phyloP scores from a whole-genome alignment of 2,329 filamentous ascomycete genomes.

The Calonectria hongkongensis region DNA sequence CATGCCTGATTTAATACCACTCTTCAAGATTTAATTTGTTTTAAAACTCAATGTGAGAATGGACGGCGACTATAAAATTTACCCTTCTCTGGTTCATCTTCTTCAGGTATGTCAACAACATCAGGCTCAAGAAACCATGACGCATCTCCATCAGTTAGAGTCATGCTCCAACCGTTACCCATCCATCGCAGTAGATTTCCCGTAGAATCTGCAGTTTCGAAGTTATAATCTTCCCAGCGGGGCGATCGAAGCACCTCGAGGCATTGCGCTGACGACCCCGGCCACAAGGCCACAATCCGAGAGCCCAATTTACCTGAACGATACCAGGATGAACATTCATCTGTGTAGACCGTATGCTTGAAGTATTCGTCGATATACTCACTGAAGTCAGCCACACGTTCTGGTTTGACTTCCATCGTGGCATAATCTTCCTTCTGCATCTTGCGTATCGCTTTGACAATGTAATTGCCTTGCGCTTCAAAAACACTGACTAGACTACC shows the following conservation, averaged over 20 bases:
- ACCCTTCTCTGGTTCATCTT: constrained; percentile 31
- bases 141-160: constrained; percentile 34
- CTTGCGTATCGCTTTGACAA: constrained; percentile 51
- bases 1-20: too few species aligned
- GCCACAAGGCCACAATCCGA: constrained; percentile 39
- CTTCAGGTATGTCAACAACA: constrained; percentile 32
- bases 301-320: neutral
- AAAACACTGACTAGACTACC: constrained; percentile 68
- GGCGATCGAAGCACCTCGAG: constrained; percentile 38
- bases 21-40: too few species aligned
- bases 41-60: too few species aligned
- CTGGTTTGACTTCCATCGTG: constrained; percentile 29
- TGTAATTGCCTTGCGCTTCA: constrained; percentile 63
- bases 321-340: constrained; percentile 44
- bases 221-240: constrained; percentile 39
- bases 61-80: too few species aligned
- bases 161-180: constrained; percentile 38
- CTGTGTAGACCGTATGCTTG: constrained; percentile 40
- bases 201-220: constrained; percentile 20
- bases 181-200: constrained; percentile 40
- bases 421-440: constrained; percentile 51
- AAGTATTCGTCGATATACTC: constrained; percentile 44
- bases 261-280: constrained; percentile 35
- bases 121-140: constrained; percentile 41
- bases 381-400: constrained; percentile 36